These are phyloP conservation scores for Basipetospora chlamydospora DNA, from an alignment of 2,329 filamentous ascomycete species.

Conservation along the genomic window DNA sequence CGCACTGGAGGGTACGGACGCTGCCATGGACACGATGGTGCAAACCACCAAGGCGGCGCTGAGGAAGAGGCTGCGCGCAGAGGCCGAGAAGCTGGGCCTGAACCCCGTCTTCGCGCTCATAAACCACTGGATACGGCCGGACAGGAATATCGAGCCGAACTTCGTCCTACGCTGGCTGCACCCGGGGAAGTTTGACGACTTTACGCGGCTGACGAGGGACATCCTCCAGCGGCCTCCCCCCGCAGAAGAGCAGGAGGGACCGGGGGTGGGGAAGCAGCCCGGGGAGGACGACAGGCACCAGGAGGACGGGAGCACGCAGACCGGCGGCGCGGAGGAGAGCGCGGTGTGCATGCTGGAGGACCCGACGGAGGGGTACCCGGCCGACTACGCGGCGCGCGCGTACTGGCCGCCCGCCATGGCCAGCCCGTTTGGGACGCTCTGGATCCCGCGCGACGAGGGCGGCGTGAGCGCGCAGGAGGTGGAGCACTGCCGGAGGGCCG, in stretches of 20 bases:
- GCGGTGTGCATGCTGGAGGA: conserved; percentile 10
- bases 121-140: conserved; percentile 14
- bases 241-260: too few species aligned
- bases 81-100: conserved; percentile 14
- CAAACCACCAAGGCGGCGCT: conserved; percentile 23
- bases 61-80: conserved; percentile 17
- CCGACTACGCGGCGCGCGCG: conserved; percentile 45
- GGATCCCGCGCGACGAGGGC: conserved; percentile 59
- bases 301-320: too few species aligned
- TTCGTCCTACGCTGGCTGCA: conserved; percentile 56
- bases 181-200: conserved; percentile 64
- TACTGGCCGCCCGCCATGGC: conserved; percentile 60
- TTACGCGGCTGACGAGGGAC: conserved; percentile 33
- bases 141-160: conserved; percentile 22
- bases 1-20: conserved; percentile 21
- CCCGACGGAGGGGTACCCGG: conserved; percentile 27
- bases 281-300: too few species aligned
- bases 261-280: too few species aligned
- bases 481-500: conserved; percentile 44
- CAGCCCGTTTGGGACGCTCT: conserved; percentile 47
- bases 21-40: conserved; percentile 16
- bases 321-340: not conserved
- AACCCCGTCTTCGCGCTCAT: conserved; percentile 14
- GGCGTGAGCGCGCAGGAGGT: conserved; percentile 62
- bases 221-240: conserved; percentile 6